A percentile compares a stretch with the other conserved stretches of the same genome.
Conservation (phyloP, 257 asterid species). For the Solanum appendiculatum region DNA sequence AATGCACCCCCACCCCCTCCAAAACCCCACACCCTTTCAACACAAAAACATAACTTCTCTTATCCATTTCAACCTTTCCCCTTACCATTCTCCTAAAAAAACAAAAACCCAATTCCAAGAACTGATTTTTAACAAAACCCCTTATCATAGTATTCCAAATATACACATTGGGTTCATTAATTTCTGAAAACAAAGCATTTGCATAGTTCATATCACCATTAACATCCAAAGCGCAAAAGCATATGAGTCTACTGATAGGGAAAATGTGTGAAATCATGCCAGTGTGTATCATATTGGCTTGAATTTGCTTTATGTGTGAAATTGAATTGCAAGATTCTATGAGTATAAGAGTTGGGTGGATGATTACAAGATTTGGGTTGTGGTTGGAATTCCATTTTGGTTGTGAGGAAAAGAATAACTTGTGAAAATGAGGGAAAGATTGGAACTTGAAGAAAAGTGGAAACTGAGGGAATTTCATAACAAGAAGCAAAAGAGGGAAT, state of each 20-base stretch:
- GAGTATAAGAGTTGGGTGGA: conserved; percentile 69
- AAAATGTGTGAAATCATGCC: conserved; percentile 64
- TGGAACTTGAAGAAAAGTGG: neutral
- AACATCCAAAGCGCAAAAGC: conserved; percentile 52
- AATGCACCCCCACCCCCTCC: conserved; percentile 43
- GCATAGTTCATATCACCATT: conserved; percentile 45
- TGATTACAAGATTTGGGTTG: conserved; percentile 42
- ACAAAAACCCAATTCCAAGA: conserved; percentile 32
- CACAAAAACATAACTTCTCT: conserved; percentile 55
- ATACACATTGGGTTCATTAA: conserved; percentile 50
- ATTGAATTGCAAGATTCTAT: conserved; percentile 72
- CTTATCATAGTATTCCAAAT: conserved; percentile 76
- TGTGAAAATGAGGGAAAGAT: neutral
- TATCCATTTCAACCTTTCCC: conserved; percentile 49
- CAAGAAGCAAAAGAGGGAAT: neutral
- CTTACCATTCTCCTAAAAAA: conserved; percentile 49
- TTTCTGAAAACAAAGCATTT: conserved; percentile 34
- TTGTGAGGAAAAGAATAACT: conserved; percentile 20
- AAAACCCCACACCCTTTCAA: conserved; percentile 50
- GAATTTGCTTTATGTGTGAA: conserved; percentile 62
- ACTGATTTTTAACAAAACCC: conserved; percentile 40
- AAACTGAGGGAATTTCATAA: neutral
- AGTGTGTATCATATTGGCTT: conserved; percentile 57
- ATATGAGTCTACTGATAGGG: conserved; percentile 59
- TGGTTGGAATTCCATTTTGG: conserved; percentile 58